Evolutionary conservation across 352 stramenopile species (phyloP).

Genomic region (Pythium aristosporum): DNA sequence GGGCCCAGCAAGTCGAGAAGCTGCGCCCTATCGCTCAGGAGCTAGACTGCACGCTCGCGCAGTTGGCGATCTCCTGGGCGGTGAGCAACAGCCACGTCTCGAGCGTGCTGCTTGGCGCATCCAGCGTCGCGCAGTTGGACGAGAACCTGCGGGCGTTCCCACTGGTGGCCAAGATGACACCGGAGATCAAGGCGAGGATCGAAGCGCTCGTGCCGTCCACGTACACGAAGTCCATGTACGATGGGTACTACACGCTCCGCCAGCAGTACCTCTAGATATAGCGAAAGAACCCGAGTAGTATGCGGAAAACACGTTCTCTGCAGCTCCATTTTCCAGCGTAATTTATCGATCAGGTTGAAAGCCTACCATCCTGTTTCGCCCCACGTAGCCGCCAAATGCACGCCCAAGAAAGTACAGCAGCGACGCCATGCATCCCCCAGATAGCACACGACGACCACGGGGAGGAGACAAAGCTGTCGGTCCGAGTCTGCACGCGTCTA

Average conservation of each 20-base stretch:
- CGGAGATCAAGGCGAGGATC: conserved; percentile 42
- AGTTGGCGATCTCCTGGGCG: conserved; percentile 46
- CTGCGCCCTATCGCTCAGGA: conserved; percentile 35
- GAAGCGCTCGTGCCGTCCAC: conserved; percentile 36
- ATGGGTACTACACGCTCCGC: conserved; percentile 5
- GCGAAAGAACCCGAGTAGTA: neutral
- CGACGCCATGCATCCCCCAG: neutral
- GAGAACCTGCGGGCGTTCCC: conserved; percentile 54
- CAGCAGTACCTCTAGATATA: conserved; percentile 7
- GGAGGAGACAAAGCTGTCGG: neutral
- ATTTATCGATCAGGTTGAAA: conserved; percentile 18
- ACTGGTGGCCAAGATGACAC: conserved; percentile 41
- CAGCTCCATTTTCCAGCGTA: conserved; percentile 14
- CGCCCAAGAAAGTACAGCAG: no score
- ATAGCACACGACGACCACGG: neutral
- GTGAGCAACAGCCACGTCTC: conserved; percentile 43
- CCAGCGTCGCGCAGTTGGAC: conserved; percentile 38
- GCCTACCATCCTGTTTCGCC: neutral
- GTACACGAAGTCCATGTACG: conserved; percentile 15
- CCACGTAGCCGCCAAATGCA: no score
- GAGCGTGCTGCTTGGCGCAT: conserved; percentile 43
- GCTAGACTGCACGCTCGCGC: conserved; percentile 35
- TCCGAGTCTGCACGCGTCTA: conserved; percentile 55
- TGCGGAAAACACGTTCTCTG: neutral
- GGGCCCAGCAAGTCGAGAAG: conserved; percentile 17